Evolutionary conservation across 2,329 filamentous ascomycete genomes (phyloP), one percentile per base, ranked within the genome.

Genomic region (Sarocladiaceae sp.): DNA sequence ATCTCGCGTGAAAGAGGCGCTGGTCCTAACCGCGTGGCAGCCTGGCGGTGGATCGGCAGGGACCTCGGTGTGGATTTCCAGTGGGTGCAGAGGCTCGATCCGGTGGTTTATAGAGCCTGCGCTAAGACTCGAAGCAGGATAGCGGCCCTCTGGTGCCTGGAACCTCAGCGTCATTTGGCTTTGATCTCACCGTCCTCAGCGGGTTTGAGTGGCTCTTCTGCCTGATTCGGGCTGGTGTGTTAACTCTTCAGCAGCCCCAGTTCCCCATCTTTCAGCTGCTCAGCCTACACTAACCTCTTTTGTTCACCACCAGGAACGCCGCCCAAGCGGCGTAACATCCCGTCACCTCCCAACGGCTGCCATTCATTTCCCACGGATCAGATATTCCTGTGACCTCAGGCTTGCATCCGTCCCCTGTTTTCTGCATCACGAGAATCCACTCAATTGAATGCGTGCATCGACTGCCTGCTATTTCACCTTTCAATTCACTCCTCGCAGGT

Each of bases 1-100:
- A n/a, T n/a, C n/a, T n/a, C n/a, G n/a, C n/a, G n/a, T n/a, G n/a
- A n/a, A n/a, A n/a, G n/a, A n/a, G n/a, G n/a, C n/a, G n/a, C n/a
- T n/a, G n/a, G 33, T 19, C 6, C 37, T 24, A 15, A 27, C 37
- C 37, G 10, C 37, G 37, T 41, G 37, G 37, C 37, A 41, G 37
- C 37, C 37, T 41, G 23, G 37, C 20, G 15, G 37, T 41, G 37
- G 37, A 41, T 18, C 37, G n/a, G n/a, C n/a, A n/a, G n/a, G n/a
- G n/a, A n/a, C n/a, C n/a, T n/a, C n/a, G n/a, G n/a, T n/a, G n/a
- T n/a, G n/a, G n/a, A n/a, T n/a, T n/a, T 23, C 9, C 24, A 41
- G 37, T 41, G 37, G 34, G 20, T 24, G 34, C 11, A 24, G 37
- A 41, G n/a, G n/a, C n/a, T n/a, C n/a, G n/a, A n/a, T n/a, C n/a